Evolutionary conservation across 208 protist genomes (phyloP), one percentile per base, ranked within the genome.

Genomic region (Leishmania mexicana): DNA sequence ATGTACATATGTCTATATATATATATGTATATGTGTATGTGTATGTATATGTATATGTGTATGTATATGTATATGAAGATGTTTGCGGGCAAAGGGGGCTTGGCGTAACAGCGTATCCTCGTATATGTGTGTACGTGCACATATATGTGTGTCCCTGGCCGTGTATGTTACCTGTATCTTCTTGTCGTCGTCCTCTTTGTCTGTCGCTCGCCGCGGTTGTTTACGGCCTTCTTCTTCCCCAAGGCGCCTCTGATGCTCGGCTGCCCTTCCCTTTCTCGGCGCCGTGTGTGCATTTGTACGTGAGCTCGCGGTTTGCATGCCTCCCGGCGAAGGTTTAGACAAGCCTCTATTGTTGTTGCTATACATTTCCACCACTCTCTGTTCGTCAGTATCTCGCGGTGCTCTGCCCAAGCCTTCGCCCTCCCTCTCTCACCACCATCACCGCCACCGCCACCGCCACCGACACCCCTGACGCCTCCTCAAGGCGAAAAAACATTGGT

Each of bases 191-290:
- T 3, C 57, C 24, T n/a, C 57, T 8, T 1, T 17, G 28, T 28
- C 28, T 31, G 15, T 8, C 65, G 35, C 65, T 8, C 38, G 21
- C 35, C 35, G 21, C 0, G 42, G 7, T 49, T 42, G 15, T 47
- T 49, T 71, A 31, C 73, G 31, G 24, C 35, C 10, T 49, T 58
- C 45, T 35, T 84, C 80, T 81, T 35, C 28, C 47, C 45, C 35
- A 31, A 31, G 47, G 19, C 45, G 24, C 31, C 49, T 53, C 45
- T 8, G 24, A 54, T 79, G 31, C 0, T 83, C 78, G 28, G 47
- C 58, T 68, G 45, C 15, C 73, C 24, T 53, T 38, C n/a, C 17
- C 49, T 76, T 21, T 47, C 53, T 31, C 3, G 19, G 28, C 35
- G 15, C 21, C 13, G n/a, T 75, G 45, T 13, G n/a, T 72, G 40